Evolutionary conservation across 1,284 basidiomycete genomes (phyloP).

Genomic region (Melampsora americana): DNA sequence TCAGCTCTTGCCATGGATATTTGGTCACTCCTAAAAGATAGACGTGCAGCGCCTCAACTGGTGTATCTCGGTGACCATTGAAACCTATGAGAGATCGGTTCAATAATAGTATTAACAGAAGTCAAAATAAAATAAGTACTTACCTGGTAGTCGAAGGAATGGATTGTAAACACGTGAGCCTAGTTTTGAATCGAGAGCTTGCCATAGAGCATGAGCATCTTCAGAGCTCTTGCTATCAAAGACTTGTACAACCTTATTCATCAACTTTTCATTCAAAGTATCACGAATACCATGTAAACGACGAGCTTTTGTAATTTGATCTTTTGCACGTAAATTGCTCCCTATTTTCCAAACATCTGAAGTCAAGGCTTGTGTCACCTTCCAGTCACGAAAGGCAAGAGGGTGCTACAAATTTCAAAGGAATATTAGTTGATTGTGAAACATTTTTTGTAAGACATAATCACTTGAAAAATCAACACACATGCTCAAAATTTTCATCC

Average conservation of each 20-base stretch:
- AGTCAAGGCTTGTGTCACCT: background rate
- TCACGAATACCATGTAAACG: background rate
- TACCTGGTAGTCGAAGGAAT: background rate
- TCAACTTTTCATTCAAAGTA: background rate
- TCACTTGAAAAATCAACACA: background rate
- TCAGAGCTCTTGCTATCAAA: background rate
- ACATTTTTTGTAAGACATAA: background rate
- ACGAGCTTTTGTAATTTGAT: background rate
- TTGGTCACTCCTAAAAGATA: constrained; percentile 55
- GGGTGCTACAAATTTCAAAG: background rate
- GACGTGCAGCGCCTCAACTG: too few species aligned
- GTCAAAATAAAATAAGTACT: background rate
- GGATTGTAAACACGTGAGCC: background rate
- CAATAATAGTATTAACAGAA: background rate
- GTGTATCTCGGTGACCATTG: constrained; percentile 53
- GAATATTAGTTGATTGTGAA: background rate
- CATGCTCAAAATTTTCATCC: background rate
- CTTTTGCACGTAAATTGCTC: background rate
- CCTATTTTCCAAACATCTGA: too few species aligned
- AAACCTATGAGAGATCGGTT: constrained; percentile 48
- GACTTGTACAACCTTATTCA: background rate
- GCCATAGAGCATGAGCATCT: background rate
- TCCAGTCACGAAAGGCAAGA: background rate
- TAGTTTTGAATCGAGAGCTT: background rate
- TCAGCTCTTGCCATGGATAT: constrained; percentile 56